A percentile compares a stretch with the other conserved stretches of the same genome.
phyloP scores from a whole-genome alignment of 2,329 filamentous ascomycete genomes.

The Sporothrix variecibatus region DNA sequence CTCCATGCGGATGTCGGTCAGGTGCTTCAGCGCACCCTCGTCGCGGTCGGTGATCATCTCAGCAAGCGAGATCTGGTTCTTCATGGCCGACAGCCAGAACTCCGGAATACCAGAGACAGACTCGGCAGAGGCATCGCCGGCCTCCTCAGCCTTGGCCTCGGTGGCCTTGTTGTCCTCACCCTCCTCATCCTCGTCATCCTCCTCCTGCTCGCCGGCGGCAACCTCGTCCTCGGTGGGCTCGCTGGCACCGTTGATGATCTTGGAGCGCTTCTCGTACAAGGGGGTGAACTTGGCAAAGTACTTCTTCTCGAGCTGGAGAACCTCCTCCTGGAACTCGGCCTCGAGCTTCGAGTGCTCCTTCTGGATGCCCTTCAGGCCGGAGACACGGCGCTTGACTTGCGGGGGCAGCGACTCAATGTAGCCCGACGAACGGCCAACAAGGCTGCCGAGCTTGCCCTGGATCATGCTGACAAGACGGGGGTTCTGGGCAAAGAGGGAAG shows the following conservation, averaged over 20 bases:
- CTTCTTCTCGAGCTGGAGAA: slow-evolving; percentile 97
- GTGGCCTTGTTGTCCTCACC: slow-evolving; percentile 53
- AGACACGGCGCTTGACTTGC: slow-evolving; percentile 87
- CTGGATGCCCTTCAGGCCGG: slow-evolving; percentile 95
- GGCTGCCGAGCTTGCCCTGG: slow-evolving; percentile 88
- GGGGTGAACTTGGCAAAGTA: slow-evolving; percentile 99
- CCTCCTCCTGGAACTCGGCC: slow-evolving; percentile 97
- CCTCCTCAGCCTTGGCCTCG: slow-evolving; percentile 58
- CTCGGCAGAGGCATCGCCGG: slow-evolving; percentile 48
- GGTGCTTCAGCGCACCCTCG: slow-evolving; percentile 85
- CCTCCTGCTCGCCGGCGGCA: slow-evolving; percentile 76
- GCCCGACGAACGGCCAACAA: slow-evolving; percentile 92
- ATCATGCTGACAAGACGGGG: slow-evolving; percentile 96
- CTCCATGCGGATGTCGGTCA: slow-evolving; percentile 96
- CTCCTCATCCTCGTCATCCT: slow-evolving; percentile 65
- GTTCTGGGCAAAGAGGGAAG: slow-evolving; percentile 93
- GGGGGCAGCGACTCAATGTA: slow-evolving; percentile 95
- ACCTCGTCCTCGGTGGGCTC: slow-evolving; percentile 90
- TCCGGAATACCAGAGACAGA: slow-evolving; percentile 83
- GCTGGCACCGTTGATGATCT: slow-evolving; percentile 82
- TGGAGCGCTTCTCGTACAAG: slow-evolving; percentile 90
- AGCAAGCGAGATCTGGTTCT: slow-evolving; percentile 95
- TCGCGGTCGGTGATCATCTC: slow-evolving; percentile 99
- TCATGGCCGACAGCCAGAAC: slow-evolving; percentile 99
- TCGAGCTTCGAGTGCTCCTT: slow-evolving; percentile 99